Conservation (phyloP, 129 eudicot genomes). For the Oenanthe sinensis region DNA sequence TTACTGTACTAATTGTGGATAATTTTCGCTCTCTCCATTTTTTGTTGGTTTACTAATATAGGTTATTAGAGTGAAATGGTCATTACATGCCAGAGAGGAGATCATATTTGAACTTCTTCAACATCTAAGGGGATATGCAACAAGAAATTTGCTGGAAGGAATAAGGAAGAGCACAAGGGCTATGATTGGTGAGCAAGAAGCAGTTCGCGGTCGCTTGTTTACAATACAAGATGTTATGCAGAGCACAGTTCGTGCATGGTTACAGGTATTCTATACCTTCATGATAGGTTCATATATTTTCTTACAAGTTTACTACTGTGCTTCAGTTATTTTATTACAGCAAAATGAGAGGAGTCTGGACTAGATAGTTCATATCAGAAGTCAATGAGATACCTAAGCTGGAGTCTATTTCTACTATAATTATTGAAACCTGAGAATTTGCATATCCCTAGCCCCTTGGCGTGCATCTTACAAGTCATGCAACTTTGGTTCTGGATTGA, state of each 20-base stretch:
- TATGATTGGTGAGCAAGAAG: conserved; percentile 98
- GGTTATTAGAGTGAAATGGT: conserved; percentile 97
- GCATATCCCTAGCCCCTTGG: background rate
- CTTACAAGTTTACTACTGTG: background rate
- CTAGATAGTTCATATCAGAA: background rate
- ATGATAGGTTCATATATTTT: background rate
- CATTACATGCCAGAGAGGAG: conserved; percentile 95
- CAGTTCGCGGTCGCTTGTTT: conserved; percentile 88
- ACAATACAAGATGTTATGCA: conserved; percentile 99
- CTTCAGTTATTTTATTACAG: background rate
- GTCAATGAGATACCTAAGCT: background rate
- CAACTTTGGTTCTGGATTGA: background rate
- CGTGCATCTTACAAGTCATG: background rate
- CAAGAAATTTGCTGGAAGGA: conserved; percentile 57
- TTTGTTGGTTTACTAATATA: conserved; percentile 1
- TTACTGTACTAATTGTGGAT: background rate
- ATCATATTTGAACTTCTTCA: conserved; percentile 90
- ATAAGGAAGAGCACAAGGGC: conserved; percentile 72
- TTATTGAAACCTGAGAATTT: background rate
- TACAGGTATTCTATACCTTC: conserved; percentile 42
- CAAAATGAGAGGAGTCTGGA: background rate
- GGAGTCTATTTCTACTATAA: background rate
- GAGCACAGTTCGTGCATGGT: conserved; percentile 86
- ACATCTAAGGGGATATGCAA: conserved; percentile 64
- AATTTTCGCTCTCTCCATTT: background rate